Base-by-base conservation (phyloP, 176 grass and related monocot genomes). In the Tillandsia fasciculata region DNA sequence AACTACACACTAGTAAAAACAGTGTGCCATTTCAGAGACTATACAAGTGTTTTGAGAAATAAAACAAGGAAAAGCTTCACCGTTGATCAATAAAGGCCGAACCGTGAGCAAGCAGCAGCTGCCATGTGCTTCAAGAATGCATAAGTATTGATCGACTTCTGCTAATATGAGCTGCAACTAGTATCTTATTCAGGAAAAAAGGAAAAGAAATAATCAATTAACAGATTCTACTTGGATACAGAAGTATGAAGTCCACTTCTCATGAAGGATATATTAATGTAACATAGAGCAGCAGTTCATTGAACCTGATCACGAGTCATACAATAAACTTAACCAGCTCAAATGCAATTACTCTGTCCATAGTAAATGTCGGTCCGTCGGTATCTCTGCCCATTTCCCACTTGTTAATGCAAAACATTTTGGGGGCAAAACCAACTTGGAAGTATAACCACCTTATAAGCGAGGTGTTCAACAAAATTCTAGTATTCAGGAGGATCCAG, bases 401-500 rank as follows among this genome's bases (percentile, higher is more conserved):
- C 51, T 17, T 3, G 33, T 42, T 42, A 8, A 42, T 42, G 33
- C 33, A 42, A 42, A 42, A 42, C 4, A 42, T 7, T 42, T 42
- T 42, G 33, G 33, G 33, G 33, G 33, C 33, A 42, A 42, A 42
- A 42, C 33, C 33, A 42, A 42, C 33, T 15, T 50, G 67, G 52
- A 57, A 83, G 57, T 64, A 71, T 7, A 13, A 33, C 65, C 66
- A 63, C 2, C 13, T 64, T 71, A 24, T 24, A 48, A 64, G 20
- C 66, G 59, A 26, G 76, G 33, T 64, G 63, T 64, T 64, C 4
- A 65, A 65, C 71, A 78, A 23, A 33, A 17, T 75, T 69, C n/a
- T 29, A 59, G 50, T 29, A 74, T 13, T 17, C 49, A 64, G 63
- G 48, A 28, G 77, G 52, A 70, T 53, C 14, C 50, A 76, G 58